Percentiles rank a stretch among this genome's conserved stretches.
phyloP scores from a whole-genome alignment of 2,329 filamentous ascomycete genomes.

The Fragosphaeria purpurea region DNA sequence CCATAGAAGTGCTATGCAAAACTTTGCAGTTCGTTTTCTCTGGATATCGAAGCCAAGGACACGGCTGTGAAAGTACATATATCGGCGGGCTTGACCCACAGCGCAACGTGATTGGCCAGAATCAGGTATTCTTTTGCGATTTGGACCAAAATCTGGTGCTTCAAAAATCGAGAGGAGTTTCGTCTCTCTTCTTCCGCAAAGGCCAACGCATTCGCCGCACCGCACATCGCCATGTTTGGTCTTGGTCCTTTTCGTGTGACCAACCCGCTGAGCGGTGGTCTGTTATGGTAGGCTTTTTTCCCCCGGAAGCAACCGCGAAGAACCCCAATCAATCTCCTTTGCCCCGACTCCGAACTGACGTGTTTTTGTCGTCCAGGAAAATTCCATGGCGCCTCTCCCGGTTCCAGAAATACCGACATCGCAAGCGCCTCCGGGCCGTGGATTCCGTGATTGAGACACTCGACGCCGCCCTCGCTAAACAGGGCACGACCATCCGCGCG shows the following conservation, averaged over 20 bases:
- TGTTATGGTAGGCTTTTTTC: constrained; percentile 60
- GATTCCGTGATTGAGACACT: constrained; percentile 80
- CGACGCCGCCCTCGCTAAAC: constrained; percentile 64
- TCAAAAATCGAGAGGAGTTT: constrained; percentile 4
- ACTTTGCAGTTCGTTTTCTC: too few species aligned
- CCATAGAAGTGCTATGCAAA: too few species aligned
- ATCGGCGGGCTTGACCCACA: too few species aligned
- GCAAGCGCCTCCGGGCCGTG: constrained; percentile 71
- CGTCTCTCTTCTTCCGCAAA: background rate
- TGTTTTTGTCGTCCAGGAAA: constrained; percentile 54
- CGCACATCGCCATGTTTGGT: constrained; percentile 58
- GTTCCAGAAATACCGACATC: constrained; percentile 82
- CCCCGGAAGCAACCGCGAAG: too few species aligned
- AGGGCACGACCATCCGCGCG: constrained; percentile 62
- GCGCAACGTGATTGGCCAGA: background rate
- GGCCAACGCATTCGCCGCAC: background rate
- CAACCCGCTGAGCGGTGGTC: constrained; percentile 64
- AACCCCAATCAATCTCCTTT: background rate
- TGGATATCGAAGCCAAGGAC: too few species aligned
- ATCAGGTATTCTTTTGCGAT: background rate
- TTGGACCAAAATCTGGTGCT: too few species aligned
- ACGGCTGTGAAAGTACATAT: too few species aligned
- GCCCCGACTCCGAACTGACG: background rate
- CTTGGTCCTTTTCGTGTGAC: constrained; percentile 73
- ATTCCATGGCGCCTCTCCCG: constrained; percentile 90